Conservation (phyloP, 2,329 filamentous ascomycete species). For the Exophiala sp. region DNA sequence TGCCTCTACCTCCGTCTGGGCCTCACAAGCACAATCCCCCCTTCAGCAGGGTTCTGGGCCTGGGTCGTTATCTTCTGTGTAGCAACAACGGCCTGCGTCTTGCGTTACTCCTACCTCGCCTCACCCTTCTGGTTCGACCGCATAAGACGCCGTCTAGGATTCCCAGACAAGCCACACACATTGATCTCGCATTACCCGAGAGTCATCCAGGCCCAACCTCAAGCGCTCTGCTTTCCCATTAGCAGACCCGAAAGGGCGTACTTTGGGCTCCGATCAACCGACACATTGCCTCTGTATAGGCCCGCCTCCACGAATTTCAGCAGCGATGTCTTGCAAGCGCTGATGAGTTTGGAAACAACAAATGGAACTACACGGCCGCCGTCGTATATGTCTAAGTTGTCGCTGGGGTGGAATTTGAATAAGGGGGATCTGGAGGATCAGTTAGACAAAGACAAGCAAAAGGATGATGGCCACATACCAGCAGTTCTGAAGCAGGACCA, state of each 20-base stretch:
- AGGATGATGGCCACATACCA: too few species aligned
- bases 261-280: conserved; percentile 1
- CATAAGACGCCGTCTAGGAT: not conserved
- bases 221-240: not conserved
- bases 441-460: not conserved
- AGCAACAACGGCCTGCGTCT: conserved; percentile 6
- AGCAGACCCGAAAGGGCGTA: conserved; percentile 3
- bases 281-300: conserved; percentile 6
- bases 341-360: conserved; percentile 3
- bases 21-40: not conserved
- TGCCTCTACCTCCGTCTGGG: not conserved
- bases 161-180: not conserved
- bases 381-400: conserved; percentile 12
- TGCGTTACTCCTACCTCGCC: conserved; percentile 16
- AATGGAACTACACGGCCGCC: conserved; percentile 5
- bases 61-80: conserved; percentile 13
- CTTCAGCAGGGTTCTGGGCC: conserved; percentile 9
- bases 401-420: not conserved
- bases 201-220: not conserved
- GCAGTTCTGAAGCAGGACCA: too few species aligned
- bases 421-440: not conserved
- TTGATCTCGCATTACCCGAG: conserved; percentile 3
- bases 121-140: conserved; percentile 9
- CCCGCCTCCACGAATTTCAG: conserved; percentile 9
- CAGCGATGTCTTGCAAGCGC: conserved; percentile 9